Conservation (phyloP, 345 rosid genomes). For the Gossypium ekmanianum region DNA sequence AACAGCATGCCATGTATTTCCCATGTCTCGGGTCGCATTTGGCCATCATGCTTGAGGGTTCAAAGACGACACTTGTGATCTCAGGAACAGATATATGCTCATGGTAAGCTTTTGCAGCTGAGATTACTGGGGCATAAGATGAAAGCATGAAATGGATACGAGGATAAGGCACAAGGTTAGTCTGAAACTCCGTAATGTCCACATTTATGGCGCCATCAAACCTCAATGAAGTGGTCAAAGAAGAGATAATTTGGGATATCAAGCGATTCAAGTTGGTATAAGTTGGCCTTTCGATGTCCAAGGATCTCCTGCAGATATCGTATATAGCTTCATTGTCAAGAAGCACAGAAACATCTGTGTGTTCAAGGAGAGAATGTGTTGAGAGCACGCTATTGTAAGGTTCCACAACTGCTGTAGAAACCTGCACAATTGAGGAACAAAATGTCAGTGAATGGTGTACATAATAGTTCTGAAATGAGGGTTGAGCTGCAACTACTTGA, state of each 20-base stretch:
- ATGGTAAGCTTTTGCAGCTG: constrained; percentile 74
- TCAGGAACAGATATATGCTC: constrained; percentile 77
- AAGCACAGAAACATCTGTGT: constrained; percentile 73
- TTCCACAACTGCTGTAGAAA: constrained; percentile 83
- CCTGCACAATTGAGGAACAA: constrained; percentile 36
- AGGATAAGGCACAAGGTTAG: constrained; percentile 82
- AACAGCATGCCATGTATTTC: constrained; percentile 83
- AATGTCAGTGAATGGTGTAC: too few relatives aligned
- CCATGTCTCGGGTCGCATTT: constrained; percentile 88
- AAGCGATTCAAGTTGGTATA: constrained; percentile 74
- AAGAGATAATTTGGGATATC: constrained; percentile 71
- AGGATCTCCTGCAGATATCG: constrained; percentile 73
- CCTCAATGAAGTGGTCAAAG: constrained; percentile 71
- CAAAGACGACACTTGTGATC: constrained; percentile 69
- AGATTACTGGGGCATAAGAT: constrained; percentile 78
- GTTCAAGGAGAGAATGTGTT: constrained; percentile 83
- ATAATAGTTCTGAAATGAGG: not conserved
- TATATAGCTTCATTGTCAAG: constrained; percentile 84
- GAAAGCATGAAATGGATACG: constrained; percentile 86
- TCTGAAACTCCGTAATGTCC: constrained; percentile 74
- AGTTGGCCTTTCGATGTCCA: constrained; percentile 73
- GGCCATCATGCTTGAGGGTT: constrained; percentile 88
- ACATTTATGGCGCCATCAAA: constrained; percentile 86
- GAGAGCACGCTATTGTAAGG: constrained; percentile 81
- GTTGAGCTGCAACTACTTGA: not conserved